A percentile compares a stretch with the other conserved stretches of the same genome.
Conservation (phyloP, 2,329 filamentous ascomycete species). For the Fonsecaea erecta region DNA sequence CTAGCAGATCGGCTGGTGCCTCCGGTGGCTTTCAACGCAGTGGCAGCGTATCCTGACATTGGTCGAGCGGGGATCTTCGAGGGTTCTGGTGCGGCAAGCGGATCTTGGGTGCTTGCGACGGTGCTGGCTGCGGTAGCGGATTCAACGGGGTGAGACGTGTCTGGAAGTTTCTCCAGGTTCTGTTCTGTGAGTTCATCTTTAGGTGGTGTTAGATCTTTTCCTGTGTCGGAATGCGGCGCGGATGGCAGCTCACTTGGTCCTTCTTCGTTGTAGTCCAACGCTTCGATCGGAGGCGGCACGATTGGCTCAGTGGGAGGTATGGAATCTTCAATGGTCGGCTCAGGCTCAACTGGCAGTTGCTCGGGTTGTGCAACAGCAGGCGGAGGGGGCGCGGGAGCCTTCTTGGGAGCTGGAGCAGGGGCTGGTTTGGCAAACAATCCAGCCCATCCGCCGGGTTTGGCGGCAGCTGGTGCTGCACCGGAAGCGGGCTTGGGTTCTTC, state of each 20-base stretch:
- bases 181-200: conserved; percentile 85
- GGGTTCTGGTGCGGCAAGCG: conserved; percentile 60
- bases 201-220: conserved; percentile 62
- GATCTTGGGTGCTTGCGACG: conserved; percentile 81
- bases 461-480: conserved; percentile 24
- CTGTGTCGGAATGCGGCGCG: conserved; percentile 37
- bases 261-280: conserved; percentile 47
- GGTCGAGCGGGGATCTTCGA: conserved; percentile 59
- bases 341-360: conserved; percentile 33
- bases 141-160: conserved; percentile 74
- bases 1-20: conserved; percentile 70
- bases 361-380: conserved; percentile 29
- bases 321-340: conserved; percentile 38
- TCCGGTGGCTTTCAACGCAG: conserved; percentile 77
- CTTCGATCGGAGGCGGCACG: conserved; percentile 43
- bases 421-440: conserved; percentile 75
- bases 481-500: conserved; percentile 42
- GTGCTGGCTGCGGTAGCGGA: conserved; percentile 89
- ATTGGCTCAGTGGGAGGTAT: conserved; percentile 50
- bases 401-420: conserved; percentile 58
- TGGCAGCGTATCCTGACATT: conserved; percentile 76
- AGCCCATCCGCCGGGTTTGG: conserved; percentile 60
- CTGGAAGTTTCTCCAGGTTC: conserved; percentile 89
- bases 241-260: conserved; percentile 37
- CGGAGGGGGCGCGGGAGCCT: conserved; percentile 51